These are phyloP conservation scores for Hemileccinum rubropunctum DNA, from an alignment of 768 basidiomycete genomes.

Conservation along the genomic window DNA sequence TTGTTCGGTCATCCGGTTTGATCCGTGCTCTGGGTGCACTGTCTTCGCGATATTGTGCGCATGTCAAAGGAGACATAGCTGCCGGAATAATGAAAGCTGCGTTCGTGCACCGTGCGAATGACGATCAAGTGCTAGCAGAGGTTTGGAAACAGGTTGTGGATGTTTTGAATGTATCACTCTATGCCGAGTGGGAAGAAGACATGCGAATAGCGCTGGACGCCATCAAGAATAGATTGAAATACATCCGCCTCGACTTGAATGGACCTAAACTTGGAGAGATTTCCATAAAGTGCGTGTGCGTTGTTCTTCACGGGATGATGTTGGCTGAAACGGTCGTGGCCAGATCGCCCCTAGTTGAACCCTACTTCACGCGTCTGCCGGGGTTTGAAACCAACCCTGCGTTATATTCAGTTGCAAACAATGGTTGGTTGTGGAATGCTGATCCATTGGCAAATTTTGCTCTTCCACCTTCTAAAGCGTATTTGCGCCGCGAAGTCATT, in stretches of 20 bases:
- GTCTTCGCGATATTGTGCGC: conserved; percentile 64
- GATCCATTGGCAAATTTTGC: conserved; percentile 96
- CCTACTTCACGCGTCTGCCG: conserved; percentile 86
- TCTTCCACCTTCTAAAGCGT: conserved; percentile 86
- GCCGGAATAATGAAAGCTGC: conserved; percentile 76
- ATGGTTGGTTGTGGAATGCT: conserved; percentile 99
- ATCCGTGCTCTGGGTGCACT: conserved; percentile 60
- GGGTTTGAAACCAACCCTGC: conserved; percentile 49
- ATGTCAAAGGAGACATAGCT: conserved; percentile 59
- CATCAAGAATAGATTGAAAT: conserved; percentile 73
- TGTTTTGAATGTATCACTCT: conserved; percentile 84
- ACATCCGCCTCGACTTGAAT: conserved; percentile 74
- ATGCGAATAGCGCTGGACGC: conserved; percentile 68
- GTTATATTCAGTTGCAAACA: conserved; percentile 87
- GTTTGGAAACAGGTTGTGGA: conserved; percentile 80
- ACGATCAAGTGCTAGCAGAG: conserved; percentile 55
- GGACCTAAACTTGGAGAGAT: conserved; percentile 87
- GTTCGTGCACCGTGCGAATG: conserved; percentile 44
- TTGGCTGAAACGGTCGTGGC: conserved; percentile 5
- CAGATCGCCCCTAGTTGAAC: conserved; percentile 84
- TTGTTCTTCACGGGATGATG: background rate
- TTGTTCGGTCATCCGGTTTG: conserved; percentile 51
- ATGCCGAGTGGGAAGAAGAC: conserved; percentile 85
- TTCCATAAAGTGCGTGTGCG: conserved; percentile 57
- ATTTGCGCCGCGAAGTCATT: conserved; percentile 93